Conservation (phyloP, 2,329 filamentous ascomycete species). For the Pestalotiopsis sp. region DNA sequence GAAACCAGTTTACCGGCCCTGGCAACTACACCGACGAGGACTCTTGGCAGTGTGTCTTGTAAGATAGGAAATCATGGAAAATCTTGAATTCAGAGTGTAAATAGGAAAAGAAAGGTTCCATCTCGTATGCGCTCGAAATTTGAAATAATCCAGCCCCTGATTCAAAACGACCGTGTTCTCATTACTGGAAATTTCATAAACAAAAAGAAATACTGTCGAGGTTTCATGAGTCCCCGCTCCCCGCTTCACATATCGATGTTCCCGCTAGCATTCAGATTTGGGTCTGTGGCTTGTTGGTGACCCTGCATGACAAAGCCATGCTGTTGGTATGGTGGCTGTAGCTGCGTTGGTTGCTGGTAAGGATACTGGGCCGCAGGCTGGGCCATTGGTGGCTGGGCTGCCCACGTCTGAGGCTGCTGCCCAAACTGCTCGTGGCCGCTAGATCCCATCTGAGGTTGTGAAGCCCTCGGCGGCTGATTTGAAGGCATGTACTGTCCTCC, state of each 20-base stretch:
- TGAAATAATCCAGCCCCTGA: too few species aligned
- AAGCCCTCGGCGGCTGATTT: not conserved
- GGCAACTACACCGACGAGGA: slow-evolving; percentile 2
- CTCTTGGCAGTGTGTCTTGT: not conserved
- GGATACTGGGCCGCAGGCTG: not conserved
- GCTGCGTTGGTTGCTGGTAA: not conserved
- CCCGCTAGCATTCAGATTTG: not conserved
- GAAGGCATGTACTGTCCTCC: not conserved
- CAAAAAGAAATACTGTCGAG: too few species aligned
- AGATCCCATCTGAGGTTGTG: not conserved
- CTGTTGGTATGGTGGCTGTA: not conserved
- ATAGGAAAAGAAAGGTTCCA: too few species aligned
- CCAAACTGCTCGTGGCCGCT: too few species aligned
- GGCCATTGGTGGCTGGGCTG: not conserved
- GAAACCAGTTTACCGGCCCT: slow-evolving; percentile 20
- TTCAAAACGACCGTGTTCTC: too few species aligned
- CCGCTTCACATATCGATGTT: not conserved
- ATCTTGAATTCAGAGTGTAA: too few species aligned
- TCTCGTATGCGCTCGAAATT: too few species aligned
- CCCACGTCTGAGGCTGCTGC: too few species aligned
- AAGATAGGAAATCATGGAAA: too few species aligned
- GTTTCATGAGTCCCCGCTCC: not conserved
- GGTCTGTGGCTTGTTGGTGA: not conserved
- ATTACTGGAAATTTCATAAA: too few species aligned
- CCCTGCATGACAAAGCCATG: not conserved